Evolutionary conservation across 2,329 filamentous ascomycete genomes (phyloP), one percentile per base, ranked within the genome.

Genomic region (Stagonosporopsis vannaccii): DNA sequence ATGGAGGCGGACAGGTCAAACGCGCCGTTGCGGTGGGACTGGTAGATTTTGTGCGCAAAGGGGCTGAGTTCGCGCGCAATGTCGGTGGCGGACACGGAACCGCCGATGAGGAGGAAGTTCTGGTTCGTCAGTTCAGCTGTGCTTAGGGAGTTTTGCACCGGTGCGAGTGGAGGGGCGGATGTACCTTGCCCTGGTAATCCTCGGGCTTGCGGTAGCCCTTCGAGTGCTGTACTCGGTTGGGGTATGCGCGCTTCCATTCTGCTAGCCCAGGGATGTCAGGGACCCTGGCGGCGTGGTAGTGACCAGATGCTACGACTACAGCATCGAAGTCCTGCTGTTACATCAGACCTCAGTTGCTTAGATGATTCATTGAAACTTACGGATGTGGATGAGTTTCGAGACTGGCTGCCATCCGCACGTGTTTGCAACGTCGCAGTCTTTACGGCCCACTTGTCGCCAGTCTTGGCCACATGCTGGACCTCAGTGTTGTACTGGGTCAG

Each of bases 21-120:
- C 0, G 76, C 73, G 2, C 88, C 87, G 23, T 83, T 82, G 22
- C 88, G 79, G 1, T 85, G 85, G 59, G 84, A 87, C 62, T 85
- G 83, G 58, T 80, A 83, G 7, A 84, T 76, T 0, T 64, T 75
- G 3, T 74, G 74, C 2, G 81, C 81, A 5, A 79, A 55, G 0
- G 74, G 68, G 2, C 78, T 75, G n/a, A 84, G 73, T 57, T 85
- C 82, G 37, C 79, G 78, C 4, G 82, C 81, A 20, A 85, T 84
- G 58, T 85, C 83, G 33, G 75, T 79, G 0, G 83, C 81, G 0
- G 84, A 86, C 0, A 84, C 81, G 4, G 83, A 82, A 6, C 81
- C 83, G 7, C 84, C 84, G 20, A 87, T 78, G 2, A 87, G 67
- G 2, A 87, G 76, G 4, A 86, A 77, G 54, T 81, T 86, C 77